These are phyloP conservation scores for Xylaria sp. DNA, from an alignment of 2,329 filamentous ascomycete genomes.

Conservation along the genomic window DNA sequence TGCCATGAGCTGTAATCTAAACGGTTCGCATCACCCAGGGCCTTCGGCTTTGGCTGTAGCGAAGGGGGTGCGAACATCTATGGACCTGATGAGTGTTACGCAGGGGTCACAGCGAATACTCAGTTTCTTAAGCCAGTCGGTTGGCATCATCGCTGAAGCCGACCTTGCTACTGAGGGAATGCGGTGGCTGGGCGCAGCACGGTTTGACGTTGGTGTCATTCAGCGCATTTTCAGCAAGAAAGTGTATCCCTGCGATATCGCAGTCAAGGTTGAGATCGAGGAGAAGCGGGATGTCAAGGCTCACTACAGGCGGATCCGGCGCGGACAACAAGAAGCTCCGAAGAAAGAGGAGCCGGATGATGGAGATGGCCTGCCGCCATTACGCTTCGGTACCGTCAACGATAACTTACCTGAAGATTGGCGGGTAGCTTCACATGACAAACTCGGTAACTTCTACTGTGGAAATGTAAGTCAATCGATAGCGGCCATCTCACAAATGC, in stretches of 20 bases:
- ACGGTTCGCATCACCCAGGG: conserved; percentile 80
- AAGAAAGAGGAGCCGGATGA: conserved; percentile 51
- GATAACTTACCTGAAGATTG: conserved; percentile 82
- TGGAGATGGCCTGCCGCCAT: conserved; percentile 71
- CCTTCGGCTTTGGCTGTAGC: conserved; percentile 84
- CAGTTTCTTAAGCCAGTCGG: conserved; percentile 89
- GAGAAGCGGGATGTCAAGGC: conserved; percentile 79
- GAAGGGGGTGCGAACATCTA: conserved; percentile 84
- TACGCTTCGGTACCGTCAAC: conserved; percentile 82
- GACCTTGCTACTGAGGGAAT: conserved; percentile 91
- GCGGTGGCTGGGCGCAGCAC: conserved; percentile 88
- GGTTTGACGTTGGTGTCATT: conserved; percentile 89
- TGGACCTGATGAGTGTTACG: conserved; percentile 90
- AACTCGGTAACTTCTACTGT: conserved; percentile 90
- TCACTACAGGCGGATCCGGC: conserved; percentile 70
- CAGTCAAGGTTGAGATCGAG: conserved; percentile 82
- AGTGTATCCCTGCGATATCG: conserved; percentile 88
- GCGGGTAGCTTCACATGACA: conserved; percentile 77
- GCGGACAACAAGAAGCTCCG: conserved; percentile 21
- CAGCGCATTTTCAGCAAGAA: conserved; percentile 78
- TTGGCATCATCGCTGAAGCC: conserved; percentile 89
- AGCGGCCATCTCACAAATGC: background rate
- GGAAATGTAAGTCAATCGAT: conserved; percentile 76
- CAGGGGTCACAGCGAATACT: conserved; percentile 79
- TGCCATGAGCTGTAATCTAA: conserved; percentile 89